Evolutionary conservation across 768 basidiomycete species (phyloP).

Genomic region (Xerocomellus intermedius): DNA sequence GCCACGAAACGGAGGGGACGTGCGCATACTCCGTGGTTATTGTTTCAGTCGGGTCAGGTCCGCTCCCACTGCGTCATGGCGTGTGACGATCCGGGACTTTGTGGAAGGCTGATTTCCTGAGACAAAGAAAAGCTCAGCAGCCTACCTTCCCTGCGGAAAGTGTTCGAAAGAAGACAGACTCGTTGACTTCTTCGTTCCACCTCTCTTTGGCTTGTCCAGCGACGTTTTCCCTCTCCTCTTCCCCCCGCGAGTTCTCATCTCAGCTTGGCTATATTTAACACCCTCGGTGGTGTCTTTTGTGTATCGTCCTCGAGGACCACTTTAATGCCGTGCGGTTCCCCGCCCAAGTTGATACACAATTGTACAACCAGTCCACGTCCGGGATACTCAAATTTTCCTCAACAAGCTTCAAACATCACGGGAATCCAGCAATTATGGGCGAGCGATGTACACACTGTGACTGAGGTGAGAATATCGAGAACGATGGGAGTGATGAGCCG

Average conservation of each 20-base stretch:
- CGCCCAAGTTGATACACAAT: background rate
- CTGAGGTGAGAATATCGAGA: no score
- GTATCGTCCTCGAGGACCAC: background rate
- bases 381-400: no score
- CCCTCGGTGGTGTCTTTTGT: no score
- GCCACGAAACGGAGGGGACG: background rate
- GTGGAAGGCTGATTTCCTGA: background rate
- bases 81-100: background rate
- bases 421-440: background rate
- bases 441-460: background rate
- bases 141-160: background rate
- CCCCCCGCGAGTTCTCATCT: no score
- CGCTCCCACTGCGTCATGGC: background rate
- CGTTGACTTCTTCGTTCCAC: background rate
- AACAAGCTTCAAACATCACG: background rate
- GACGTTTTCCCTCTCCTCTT: background rate
- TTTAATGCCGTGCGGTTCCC: background rate
- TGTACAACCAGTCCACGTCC: background rate
- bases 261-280: background rate
- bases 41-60: background rate
- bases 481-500: no score
- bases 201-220: background rate
- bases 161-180: background rate
- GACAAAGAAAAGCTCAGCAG: background rate
- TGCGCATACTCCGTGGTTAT: background rate